phyloP scores from a whole-genome alignment of 768 basidiomycete genomes.

The Rubroboletus satanas region DNA sequence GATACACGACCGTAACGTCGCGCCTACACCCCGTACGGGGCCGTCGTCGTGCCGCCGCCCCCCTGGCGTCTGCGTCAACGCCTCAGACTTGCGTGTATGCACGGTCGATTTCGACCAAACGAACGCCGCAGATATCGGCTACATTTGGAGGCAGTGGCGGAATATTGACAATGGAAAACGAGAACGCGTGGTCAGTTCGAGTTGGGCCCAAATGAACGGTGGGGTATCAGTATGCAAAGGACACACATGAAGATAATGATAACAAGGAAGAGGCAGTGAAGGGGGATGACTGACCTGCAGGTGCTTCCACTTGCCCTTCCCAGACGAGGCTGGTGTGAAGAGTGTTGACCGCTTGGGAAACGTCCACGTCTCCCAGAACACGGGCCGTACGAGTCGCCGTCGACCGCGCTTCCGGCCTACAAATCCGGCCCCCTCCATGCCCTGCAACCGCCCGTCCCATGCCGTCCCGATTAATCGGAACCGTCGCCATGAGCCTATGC shows the following conservation, averaged over 20 bases:
- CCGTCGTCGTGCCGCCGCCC: not conserved
- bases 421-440: constrained; percentile 9
- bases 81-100: not conserved
- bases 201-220: no score
- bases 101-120: constrained; percentile 6
- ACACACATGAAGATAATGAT: no score
- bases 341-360: not conserved
- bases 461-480: constrained; percentile 17
- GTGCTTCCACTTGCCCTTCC: constrained; percentile 9
- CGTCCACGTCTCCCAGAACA: constrained; percentile 22
- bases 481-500: constrained; percentile 45
- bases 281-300: constrained; percentile 21
- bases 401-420: constrained; percentile 11
- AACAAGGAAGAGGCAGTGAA: not conserved
- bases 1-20: constrained; percentile 6
- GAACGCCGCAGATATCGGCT: constrained; percentile 25
- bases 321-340: not conserved
- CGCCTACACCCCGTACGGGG: not conserved
- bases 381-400: constrained; percentile 17
- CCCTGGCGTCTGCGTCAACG: not conserved
- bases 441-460: constrained; percentile 21
- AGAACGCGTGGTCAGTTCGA: not conserved
- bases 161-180: not conserved
- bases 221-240: not conserved
- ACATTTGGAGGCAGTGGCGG: not conserved